Evolutionary conservation across 495 filamentous ascomycete genomes (phyloP), one percentile per base, ranked within the genome.

Genomic region (Penicillium odoratum): DNA sequence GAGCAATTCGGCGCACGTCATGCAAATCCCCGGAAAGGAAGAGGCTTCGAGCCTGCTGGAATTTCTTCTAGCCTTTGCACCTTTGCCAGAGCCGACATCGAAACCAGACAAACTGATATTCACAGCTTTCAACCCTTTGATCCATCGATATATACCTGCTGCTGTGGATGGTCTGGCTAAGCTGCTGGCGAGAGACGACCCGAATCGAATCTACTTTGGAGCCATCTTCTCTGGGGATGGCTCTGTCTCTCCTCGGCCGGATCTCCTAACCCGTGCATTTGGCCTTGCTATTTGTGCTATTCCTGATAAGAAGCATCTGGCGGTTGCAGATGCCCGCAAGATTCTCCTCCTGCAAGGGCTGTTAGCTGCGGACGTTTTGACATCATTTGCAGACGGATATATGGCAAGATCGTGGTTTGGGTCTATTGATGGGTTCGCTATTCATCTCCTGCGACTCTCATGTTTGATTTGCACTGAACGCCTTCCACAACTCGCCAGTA

Each of bases 161-260:
- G 94, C 94, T 9, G 83, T 96, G 21, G 94, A 98, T 71, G 86
- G 86, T 55, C 78, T 98, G 5, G 94, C 94, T 11, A 98, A 98
- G 68, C 78, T 98, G 11, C 81, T 98, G 28, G 93, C 93, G 2
- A 84, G 93, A 47, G 94, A 97, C 69, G 93, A 97, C 56, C 93
- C 94, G 1, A 98, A 98, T 64, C 79, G 94, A 53, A 86, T 84
- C 4, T 87, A 87, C 57, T 97, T 91, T 78, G 84, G 84, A 55
- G 74, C 85, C 34, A 89, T 97, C 30, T 95, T 97, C 66, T 78
- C 84, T 15, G 80, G 85, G 5, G 91, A 97, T 58, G 78, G 82
- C 13, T 70, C 77, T 16, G 77, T 76, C 15, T 76, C 78, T 8
- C 81, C 84, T 7, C 84, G 89, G 4, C 87, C 86, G 64, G 92